Evolutionary conservation across 2,329 filamentous ascomycete species (phyloP).

Genomic region (Scopulariopsis brevicaulis): DNA sequence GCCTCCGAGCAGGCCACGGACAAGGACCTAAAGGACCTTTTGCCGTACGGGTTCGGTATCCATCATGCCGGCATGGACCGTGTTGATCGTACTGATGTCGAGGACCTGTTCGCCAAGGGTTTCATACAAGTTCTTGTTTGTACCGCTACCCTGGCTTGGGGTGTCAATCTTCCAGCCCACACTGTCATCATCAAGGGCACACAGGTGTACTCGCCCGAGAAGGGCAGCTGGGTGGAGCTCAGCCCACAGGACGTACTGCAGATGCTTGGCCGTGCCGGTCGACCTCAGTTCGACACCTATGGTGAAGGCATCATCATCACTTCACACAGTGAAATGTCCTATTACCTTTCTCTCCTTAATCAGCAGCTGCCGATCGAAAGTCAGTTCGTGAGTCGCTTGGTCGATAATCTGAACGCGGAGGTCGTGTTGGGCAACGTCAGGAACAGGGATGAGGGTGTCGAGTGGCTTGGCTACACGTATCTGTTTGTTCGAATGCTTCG

Average conservation of each 20-base stretch:
- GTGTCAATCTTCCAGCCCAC: conserved; percentile 94
- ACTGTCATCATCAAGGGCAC: conserved; percentile 99
- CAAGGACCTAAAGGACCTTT: conserved; percentile 78
- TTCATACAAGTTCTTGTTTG: conserved; percentile 92
- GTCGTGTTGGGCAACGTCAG: conserved; percentile 90
- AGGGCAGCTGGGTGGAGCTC: conserved; percentile 95
- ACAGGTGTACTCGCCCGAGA: conserved; percentile 94
- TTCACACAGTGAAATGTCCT: conserved; percentile 87
- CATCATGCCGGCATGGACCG: conserved; percentile 97
- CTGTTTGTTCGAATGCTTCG: conserved; percentile 96
- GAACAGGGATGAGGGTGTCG: conserved; percentile 88
- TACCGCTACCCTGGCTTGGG: conserved; percentile 97
- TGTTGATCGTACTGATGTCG: conserved; percentile 87
- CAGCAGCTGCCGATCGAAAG: conserved; percentile 96
- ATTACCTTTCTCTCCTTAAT: conserved; percentile 92
- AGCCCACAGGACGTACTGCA: conserved; percentile 96
- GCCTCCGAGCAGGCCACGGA: conserved; percentile 77
- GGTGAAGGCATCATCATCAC: conserved; percentile 99
- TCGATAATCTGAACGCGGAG: conserved; percentile 94
- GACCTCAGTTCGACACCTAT: conserved; percentile 94
- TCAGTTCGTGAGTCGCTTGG: conserved; percentile 84
- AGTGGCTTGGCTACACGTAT: conserved; percentile 98
- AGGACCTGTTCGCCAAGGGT: conserved; percentile 86
- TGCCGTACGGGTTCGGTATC: conserved; percentile 96
- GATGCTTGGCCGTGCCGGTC: conserved; percentile 94